Base-by-base conservation (phyloP, 805 yeast genomes). In the Kuraishia piskuri region DNA sequence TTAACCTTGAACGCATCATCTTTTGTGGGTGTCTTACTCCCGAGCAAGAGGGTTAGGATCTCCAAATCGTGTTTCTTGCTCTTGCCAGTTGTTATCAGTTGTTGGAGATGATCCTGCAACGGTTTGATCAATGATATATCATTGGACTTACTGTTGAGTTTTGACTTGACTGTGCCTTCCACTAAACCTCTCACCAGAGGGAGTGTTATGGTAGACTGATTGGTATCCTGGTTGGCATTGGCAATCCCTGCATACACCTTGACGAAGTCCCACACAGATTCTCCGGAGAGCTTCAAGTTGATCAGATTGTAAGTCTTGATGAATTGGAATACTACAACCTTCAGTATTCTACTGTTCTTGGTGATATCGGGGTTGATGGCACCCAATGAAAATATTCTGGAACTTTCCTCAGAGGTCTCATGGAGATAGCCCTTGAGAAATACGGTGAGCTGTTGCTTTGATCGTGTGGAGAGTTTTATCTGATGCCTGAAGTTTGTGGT, bases 341-440 rank as follows among this genome's bases (percentile, higher is more conserved):
- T 73, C 48, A 87, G 64, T 1, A 65, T 52, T 9, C 70, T 70
- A 46, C 82, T 76, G 60, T 84, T 83, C 51, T 69, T 70, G 12
- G 72, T 66, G 40, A 87, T 88, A 50, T 84, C 89, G 3, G 84
- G 83, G 60, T 87, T 87, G 51, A 83, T 81, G 25, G 85, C 79
- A 1, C 95, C 95, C 46, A 87, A 66, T 1, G 90, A 82, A 48
- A 86, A 75, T 2, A 86, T 75, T 63, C 77, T 79, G 7, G 79
- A 75, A 25, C 79, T 68, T 57, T 87, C 92, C 23, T 75, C 78
- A 2, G 84, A 73, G 6, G 84, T 79, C 62, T 87, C 94, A 50
- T 65, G 68, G 2, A 87, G 65, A 59, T 78, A 87, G 8, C 76
- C 74, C 62, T 78, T 78, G 52, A 86, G 64, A 60, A 86, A 85